A percentile compares a stretch with the other conserved stretches of the same genome.
These are phyloP conservation scores for Amaranthus palmeri DNA, from an alignment of 148 eudicot species.

Conservation along the genomic window DNA sequence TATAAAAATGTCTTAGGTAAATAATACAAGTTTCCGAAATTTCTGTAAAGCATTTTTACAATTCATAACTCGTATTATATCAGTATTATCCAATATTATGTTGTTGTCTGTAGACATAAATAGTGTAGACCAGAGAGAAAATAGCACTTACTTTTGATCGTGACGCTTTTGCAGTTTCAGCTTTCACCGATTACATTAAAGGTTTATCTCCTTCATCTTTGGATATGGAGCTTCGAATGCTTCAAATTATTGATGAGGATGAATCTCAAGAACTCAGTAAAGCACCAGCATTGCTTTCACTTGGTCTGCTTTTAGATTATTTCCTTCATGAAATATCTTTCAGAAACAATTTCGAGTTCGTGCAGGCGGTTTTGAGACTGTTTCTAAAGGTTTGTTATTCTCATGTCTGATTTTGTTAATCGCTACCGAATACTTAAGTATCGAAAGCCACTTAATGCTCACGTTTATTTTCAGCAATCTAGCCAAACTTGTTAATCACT, in stretches of 20 bases:
- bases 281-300: slow-evolving; percentile 56
- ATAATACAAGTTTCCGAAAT: neutral
- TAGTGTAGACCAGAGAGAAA: neutral
- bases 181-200: slow-evolving; percentile 81
- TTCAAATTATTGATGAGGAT: slow-evolving; percentile 75
- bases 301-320: slow-evolving; percentile 81
- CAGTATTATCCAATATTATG: too few species aligned
- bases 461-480: too few species aligned
- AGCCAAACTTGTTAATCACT: neutral
- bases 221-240: slow-evolving; percentile 96
- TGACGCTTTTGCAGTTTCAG: slow-evolving; percentile 51
- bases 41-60: neutral
- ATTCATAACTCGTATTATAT: neutral
- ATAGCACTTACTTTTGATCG: slow-evolving; percentile 4
- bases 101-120: neutral
- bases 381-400: slow-evolving; percentile 70
- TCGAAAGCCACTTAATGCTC: too few species aligned
- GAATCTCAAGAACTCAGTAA: slow-evolving; percentile 45
- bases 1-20: neutral
- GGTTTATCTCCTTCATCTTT: slow-evolving; percentile 75
- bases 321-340: slow-evolving; percentile 67
- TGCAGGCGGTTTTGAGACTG: slow-evolving; percentile 76
- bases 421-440: neutral
- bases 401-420: neutral
- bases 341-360: slow-evolving; percentile 83